Evolutionary conservation across 2,329 filamentous ascomycete species (phyloP), one percentile per base, ranked within the genome.

Genomic region (Fusarium subtropicale): DNA sequence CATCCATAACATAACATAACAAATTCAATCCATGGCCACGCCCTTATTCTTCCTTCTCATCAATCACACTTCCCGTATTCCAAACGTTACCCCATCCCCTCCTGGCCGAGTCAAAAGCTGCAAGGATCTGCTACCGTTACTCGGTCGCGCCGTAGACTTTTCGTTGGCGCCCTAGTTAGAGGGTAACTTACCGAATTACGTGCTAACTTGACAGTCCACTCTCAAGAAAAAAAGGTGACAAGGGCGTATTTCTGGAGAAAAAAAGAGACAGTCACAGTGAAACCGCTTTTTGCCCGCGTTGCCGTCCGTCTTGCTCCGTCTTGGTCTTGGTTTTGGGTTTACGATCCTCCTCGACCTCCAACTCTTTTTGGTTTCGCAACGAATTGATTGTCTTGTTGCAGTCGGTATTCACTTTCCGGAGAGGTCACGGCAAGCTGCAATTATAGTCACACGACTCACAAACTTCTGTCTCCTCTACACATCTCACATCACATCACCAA

Each of bases 81-180:
- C 68, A 68, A 50, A 62, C 61, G 56, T 57, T 68, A 62, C 58
- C 57, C 56, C 64, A 56, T 66, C 68, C 67, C 69, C 48, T 60
- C 50, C 42, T 46, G 33, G 39, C 60, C 55, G 55, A 68, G 64
- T 65, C 63, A 69, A 69, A 68, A 64, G 60, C 60, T 69, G 63
- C 67, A 73, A 70, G 66, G 64, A 64, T 67, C 58, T 67, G 42
- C 63, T 64, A 69, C 59, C 56, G 67, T 66, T 51, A 74, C 65
- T 74, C 71, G 65, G 71, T 52, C 68, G 65, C 59, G 68, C 71
- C 71, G 69, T 71, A 72, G 60, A 71, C 60, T 71, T 74, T 68
- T 68, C 65, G 65, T 68, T 68, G 65, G 65, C 64, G 65, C 64
- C 64, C 59, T 64, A 65, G 54, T 53, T 64, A 65, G 54, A 65